Evolutionary conservation across 2,329 filamentous ascomycete genomes (phyloP).

Genomic region (Graphilbum fragrans): DNA sequence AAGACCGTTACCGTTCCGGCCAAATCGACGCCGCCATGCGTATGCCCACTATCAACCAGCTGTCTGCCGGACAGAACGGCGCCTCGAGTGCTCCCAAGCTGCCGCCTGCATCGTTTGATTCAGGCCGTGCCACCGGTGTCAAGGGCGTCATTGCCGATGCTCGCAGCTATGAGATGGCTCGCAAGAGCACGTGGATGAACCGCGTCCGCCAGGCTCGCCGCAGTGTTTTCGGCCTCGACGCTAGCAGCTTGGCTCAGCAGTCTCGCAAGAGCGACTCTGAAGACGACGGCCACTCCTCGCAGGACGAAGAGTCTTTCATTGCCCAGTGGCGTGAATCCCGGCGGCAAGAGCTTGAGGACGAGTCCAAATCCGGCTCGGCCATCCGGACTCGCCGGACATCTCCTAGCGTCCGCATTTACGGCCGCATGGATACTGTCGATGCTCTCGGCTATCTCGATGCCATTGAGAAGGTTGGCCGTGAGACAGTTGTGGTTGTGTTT

Average conservation of each 20-base stretch:
- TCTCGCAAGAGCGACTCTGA: constrained; percentile 8
- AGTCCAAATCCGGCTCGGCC: constrained; percentile 27
- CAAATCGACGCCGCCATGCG: constrained; percentile 55
- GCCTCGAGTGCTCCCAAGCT: constrained; percentile 35
- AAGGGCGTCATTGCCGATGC: constrained; percentile 84
- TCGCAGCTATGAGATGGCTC: constrained; percentile 60
- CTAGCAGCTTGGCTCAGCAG: neutral
- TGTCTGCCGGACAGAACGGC: constrained; percentile 27
- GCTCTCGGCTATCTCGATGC: constrained; percentile 90
- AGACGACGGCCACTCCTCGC: constrained; percentile 31
- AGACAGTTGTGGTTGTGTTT: constrained; percentile 82
- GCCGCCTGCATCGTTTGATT: constrained; percentile 51
- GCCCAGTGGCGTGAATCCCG: constrained; percentile 74
- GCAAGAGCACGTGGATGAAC: constrained; percentile 40
- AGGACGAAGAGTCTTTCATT: constrained; percentile 69
- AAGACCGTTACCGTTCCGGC: constrained; percentile 37
- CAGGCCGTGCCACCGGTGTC: constrained; percentile 63
- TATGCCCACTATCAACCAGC: constrained; percentile 43
- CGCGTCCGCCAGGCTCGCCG: constrained; percentile 39
- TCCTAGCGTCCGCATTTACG: constrained; percentile 67
- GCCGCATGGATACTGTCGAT: constrained; percentile 72
- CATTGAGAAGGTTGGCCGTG: constrained; percentile 74
- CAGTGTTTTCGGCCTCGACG: constrained; percentile 38
- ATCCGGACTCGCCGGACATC: constrained; percentile 56
- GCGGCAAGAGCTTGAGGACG: constrained; percentile 61